Evolutionary conservation across 768 basidiomycete genomes (phyloP).

Genomic region (Leccinum incarnatum): DNA sequence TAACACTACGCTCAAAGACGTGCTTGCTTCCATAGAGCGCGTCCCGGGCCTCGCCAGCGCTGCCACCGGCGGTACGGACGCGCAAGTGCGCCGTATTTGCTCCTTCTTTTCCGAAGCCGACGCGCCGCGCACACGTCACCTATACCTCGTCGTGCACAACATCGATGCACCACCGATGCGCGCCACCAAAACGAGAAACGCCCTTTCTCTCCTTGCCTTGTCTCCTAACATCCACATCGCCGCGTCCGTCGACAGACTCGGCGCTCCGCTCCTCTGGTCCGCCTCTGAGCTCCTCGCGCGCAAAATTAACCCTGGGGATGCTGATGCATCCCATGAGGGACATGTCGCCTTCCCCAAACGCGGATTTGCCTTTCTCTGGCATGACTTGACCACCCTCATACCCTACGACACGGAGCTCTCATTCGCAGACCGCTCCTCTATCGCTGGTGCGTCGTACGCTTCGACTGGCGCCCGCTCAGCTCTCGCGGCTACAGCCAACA

Average conservation of each 20-base stretch:
- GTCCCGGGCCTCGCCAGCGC: constrained; percentile 22
- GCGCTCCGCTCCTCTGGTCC: constrained; percentile 81
- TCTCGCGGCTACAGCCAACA: constrained; percentile 28
- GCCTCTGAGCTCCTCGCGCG: constrained; percentile 59
- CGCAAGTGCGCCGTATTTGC: constrained; percentile 62
- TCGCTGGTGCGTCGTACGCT: constrained; percentile 47
- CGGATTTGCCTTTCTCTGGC: constrained; percentile 80
- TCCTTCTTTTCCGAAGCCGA: constrained; percentile 52
- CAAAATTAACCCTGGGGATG: constrained; percentile 33
- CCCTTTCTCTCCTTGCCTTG: constrained; percentile 69
- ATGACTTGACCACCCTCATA: constrained; percentile 84
- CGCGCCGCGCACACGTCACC: constrained; percentile 35
- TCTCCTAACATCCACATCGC: constrained; percentile 76
- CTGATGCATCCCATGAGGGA: neutral
- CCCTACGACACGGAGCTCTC: constrained; percentile 80
- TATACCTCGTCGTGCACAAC: constrained; percentile 87
- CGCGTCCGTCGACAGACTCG: constrained; percentile 85
- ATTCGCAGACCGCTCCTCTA: constrained; percentile 60
- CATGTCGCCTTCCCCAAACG: constrained; percentile 26
- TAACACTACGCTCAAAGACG: constrained; percentile 61
- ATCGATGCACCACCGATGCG: constrained; percentile 79
- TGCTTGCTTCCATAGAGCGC: constrained; percentile 58
- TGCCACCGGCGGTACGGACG: constrained; percentile 43
- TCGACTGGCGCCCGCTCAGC: constrained; percentile 28
- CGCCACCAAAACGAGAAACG: constrained; percentile 55